Evolutionary conservation across 2,329 filamentous ascomycete species (phyloP).

Genomic region (Ambrosiella xylebori): DNA sequence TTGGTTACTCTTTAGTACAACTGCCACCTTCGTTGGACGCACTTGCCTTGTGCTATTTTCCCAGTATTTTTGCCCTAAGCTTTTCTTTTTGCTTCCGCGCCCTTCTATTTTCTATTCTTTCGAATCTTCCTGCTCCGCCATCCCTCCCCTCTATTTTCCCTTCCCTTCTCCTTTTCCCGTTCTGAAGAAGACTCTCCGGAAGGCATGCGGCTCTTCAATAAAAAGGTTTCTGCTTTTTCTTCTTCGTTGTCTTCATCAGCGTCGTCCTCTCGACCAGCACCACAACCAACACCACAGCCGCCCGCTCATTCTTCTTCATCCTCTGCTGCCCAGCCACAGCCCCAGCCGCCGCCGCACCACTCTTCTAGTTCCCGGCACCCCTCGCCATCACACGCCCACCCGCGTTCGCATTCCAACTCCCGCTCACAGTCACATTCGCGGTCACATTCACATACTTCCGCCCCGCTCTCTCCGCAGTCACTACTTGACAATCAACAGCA

Average conservation of each 20-base stretch:
- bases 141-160: slow-evolving; percentile 4
- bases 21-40: neutral
- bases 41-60: neutral
- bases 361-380: neutral
- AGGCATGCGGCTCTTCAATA: slow-evolving; percentile 14
- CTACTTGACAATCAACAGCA: neutral
- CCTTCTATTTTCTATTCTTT: slow-evolving; percentile 16
- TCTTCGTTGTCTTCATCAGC: slow-evolving; percentile 10
- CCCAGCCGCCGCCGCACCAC: neutral
- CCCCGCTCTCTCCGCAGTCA: slow-evolving; percentile 1
- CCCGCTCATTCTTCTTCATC: neutral
- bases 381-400: slow-evolving; percentile 3
- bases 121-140: slow-evolving; percentile 10
- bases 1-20: neutral
- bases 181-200: slow-evolving; percentile 12
- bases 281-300: neutral
- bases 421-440: slow-evolving; percentile 4
- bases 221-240: slow-evolving; percentile 11
- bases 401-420: neutral
- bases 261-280: slow-evolving; percentile 6
- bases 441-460: slow-evolving; percentile 3
- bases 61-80: slow-evolving; percentile 12
- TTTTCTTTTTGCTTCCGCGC: slow-evolving; percentile 10
- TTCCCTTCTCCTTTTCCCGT: slow-evolving; percentile 9
- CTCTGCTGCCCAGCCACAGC: neutral